Evolutionary conservation across 116 monocot genomes (phyloP).

Genomic region (Papilionanthe hybrid): DNA sequence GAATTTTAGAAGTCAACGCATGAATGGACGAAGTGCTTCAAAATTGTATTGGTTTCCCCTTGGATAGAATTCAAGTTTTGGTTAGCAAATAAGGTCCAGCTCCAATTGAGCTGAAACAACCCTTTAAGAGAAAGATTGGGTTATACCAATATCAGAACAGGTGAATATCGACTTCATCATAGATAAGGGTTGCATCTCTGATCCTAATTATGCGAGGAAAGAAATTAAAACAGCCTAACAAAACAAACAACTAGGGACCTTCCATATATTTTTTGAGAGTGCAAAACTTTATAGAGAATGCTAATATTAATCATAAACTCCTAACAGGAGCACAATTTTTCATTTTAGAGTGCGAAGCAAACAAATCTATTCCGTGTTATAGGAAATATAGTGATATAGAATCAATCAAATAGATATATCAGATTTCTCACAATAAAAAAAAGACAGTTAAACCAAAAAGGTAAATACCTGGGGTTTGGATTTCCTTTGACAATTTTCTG

Average conservation of each 20-base stretch:
- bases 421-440: background rate
- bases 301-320: background rate
- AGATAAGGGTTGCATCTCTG: background rate
- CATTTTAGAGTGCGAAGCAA: background rate
- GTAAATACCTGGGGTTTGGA: slow-evolving; percentile 82
- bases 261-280: background rate
- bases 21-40: background rate
- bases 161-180: background rate
- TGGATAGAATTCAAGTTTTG: background rate
- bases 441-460: background rate
- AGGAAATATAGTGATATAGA: background rate
- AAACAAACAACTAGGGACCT: background rate
- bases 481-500: slow-evolving; percentile 98
- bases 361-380: background rate
- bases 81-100: background rate
- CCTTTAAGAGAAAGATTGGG: background rate
- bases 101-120: background rate
- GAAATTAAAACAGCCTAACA: slow-evolving; percentile 2
- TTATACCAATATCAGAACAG: background rate
- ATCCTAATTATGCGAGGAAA: background rate
- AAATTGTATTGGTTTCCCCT: background rate
- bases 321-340: background rate
- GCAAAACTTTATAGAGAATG: background rate
- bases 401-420: background rate
- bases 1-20: background rate